Evolutionary conservation across 495 filamentous ascomycete genomes (phyloP).

Genomic region (Hypoxylon intermedium): DNA sequence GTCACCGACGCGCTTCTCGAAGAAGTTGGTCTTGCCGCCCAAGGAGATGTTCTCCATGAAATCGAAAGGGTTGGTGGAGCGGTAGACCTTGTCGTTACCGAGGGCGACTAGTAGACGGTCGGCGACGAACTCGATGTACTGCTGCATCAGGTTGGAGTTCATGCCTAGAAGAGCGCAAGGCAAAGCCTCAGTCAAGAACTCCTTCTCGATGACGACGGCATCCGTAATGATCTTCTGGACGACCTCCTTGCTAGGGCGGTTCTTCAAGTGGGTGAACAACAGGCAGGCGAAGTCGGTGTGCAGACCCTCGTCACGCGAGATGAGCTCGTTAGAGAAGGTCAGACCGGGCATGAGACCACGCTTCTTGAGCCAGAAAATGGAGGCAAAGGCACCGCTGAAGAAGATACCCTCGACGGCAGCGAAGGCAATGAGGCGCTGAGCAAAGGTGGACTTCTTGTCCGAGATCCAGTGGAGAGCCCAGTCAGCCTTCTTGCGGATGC

Average conservation of each 20-base stretch:
- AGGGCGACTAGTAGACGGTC: conserved; percentile 91
- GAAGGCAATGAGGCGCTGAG: conserved; percentile 94
- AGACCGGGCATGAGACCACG: conserved; percentile 98
- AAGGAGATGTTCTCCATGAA: conserved; percentile 99
- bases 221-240: conserved; percentile 90
- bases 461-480: conserved; percentile 96
- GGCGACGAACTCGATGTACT: conserved; percentile 99
- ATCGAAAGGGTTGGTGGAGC: conserved; percentile 94
- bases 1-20: conserved; percentile 99
- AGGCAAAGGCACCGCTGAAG: conserved; percentile 98
- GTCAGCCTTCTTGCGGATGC: conserved; percentile 96
- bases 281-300: conserved; percentile 99
- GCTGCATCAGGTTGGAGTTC: conserved; percentile 97
- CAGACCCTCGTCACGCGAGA: conserved; percentile 98
- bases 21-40: conserved; percentile 99
- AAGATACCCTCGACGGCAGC: conserved; percentile 99
- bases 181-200: conserved; percentile 96
- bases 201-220: conserved; percentile 92
- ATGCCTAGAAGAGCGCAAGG: conserved; percentile 93
- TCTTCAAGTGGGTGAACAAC: conserved; percentile 92
- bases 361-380: conserved; percentile 99
- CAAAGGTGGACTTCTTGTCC: conserved; percentile 91
- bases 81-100: conserved; percentile 92
- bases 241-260: conserved; percentile 80
- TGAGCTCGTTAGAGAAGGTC: conserved; percentile 99